These are phyloP conservation scores for Cladorrhinum sp. DNA, from an alignment of 2,329 filamentous ascomycete species.

Conservation along the genomic window DNA sequence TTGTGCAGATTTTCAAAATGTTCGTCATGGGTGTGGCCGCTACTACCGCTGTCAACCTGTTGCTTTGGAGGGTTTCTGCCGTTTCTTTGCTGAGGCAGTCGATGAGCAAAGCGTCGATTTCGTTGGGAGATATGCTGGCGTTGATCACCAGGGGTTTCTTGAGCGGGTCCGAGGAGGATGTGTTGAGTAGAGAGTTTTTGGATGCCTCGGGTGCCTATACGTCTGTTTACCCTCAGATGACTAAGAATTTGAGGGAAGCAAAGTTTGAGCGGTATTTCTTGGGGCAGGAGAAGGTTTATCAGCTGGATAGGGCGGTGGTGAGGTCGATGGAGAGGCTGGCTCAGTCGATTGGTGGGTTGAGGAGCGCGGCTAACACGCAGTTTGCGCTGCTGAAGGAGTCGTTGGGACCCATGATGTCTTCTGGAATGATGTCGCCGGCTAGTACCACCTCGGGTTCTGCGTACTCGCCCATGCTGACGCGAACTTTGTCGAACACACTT, in stretches of 20 bases:
- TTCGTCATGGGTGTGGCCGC: constrained; percentile 72
- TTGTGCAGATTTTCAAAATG: constrained; percentile 79
- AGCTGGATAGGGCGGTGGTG: constrained; percentile 73
- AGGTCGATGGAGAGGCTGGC: constrained; percentile 81
- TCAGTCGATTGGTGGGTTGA: constrained; percentile 84
- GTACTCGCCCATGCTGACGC: constrained; percentile 32
- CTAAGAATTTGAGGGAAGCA: constrained; percentile 76
- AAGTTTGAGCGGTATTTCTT: constrained; percentile 85
- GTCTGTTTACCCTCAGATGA: constrained; percentile 65
- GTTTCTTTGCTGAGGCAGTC: constrained; percentile 69
- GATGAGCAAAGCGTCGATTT: constrained; percentile 69
- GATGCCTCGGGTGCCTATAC: constrained; percentile 62
- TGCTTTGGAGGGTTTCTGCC: constrained; percentile 76
- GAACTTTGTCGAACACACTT: constrained; percentile 32
- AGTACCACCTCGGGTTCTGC: constrained; percentile 20
- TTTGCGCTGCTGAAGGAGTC: constrained; percentile 76
- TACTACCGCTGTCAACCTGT: constrained; percentile 70
- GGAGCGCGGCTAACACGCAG: constrained; percentile 85
- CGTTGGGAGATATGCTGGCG: constrained; percentile 76
- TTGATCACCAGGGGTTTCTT: constrained; percentile 81
- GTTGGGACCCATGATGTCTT: constrained; percentile 30
- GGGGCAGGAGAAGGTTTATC: constrained; percentile 75
- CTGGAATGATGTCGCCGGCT: constrained; percentile 33
- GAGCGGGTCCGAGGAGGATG: constrained; percentile 74
- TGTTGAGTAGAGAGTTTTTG: constrained; percentile 64